Evolutionary conservation across 2,329 filamentous ascomycete species (phyloP).

Genomic region (Mycocentrospora acerina): DNA sequence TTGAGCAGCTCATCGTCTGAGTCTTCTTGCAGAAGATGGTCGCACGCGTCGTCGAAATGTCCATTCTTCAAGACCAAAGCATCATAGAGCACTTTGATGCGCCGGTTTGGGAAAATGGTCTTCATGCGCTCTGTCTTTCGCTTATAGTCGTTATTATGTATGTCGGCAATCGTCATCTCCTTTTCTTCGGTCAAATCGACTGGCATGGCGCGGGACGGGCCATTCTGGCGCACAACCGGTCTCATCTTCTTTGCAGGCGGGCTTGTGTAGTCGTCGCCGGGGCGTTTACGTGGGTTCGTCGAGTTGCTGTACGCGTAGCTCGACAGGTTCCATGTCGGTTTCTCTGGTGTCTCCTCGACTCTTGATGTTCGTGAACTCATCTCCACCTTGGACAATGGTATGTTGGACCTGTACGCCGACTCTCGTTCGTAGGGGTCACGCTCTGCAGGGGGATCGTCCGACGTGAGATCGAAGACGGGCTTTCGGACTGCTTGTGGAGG

Average conservation of each 20-base stretch:
- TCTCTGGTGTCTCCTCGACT: slow-evolving; percentile 40
- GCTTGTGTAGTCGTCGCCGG: slow-evolving; percentile 17
- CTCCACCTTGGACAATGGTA: slow-evolving; percentile 61
- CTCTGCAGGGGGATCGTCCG: slow-evolving; percentile 54
- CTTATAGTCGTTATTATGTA: slow-evolving; percentile 50
- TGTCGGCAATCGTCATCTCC: slow-evolving; percentile 26
- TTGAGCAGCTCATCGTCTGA: slow-evolving; percentile 40
- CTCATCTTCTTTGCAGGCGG: slow-evolving; percentile 29
- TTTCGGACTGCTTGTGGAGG: slow-evolving; percentile 46
- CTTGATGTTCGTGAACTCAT: slow-evolving; percentile 20
- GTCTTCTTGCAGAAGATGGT: slow-evolving; percentile 19
- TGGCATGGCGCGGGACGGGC: slow-evolving; percentile 37
- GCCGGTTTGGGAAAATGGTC: slow-evolving; percentile 49
- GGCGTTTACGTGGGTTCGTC: slow-evolving; percentile 28
- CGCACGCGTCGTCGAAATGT: slow-evolving; percentile 56
- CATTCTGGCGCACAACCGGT: slow-evolving; percentile 26
- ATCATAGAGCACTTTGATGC: slow-evolving; percentile 51
- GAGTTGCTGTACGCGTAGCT: slow-evolving; percentile 24
- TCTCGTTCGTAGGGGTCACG: slow-evolving; percentile 46
- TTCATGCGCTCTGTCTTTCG: slow-evolving; percentile 56
- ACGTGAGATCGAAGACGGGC: slow-evolving; percentile 42
- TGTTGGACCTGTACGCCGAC: slow-evolving; percentile 53
- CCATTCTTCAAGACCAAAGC: slow-evolving; percentile 54
- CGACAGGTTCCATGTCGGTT: slow-evolving; percentile 30
- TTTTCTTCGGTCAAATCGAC: slow-evolving; percentile 27